phyloP scores from a whole-genome alignment of 345 rosid species.

The Gossypium ekmanianum region DNA sequence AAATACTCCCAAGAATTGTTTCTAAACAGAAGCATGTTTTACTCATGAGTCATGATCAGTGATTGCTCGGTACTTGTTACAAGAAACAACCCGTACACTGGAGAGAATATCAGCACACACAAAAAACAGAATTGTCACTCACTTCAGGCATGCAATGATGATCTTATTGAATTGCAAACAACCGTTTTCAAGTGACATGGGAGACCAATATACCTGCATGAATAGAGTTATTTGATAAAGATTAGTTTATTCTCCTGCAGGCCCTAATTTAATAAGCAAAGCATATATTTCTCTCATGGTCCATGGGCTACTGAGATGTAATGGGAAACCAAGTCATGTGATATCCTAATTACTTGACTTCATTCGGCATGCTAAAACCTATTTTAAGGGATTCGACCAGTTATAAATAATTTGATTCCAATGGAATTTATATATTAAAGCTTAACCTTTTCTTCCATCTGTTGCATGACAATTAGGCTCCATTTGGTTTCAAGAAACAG shows the following conservation, averaged over 20 bases:
- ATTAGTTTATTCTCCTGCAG: neutral
- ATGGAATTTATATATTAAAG: neutral
- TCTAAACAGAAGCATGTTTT: neutral
- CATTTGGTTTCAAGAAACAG: too few species aligned
- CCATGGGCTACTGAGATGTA: neutral
- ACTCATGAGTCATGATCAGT: too few species aligned
- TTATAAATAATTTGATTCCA: neutral
- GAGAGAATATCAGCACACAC: neutral
- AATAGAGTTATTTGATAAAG: neutral
- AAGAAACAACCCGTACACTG: neutral
- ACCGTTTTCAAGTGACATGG: conserved; percentile 8
- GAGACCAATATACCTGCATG: conserved; percentile 21
- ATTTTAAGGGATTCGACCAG: neutral
- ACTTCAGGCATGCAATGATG: neutral
- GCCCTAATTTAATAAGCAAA: neutral
- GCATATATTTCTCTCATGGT: neutral
- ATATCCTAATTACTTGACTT: neutral
- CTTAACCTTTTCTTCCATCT: neutral
- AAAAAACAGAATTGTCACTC: neutral
- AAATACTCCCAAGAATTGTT: neutral
- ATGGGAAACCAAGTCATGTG: neutral
- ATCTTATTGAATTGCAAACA: neutral
- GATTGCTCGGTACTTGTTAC: neutral
- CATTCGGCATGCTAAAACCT: neutral
- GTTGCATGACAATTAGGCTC: too few species aligned